These are phyloP conservation scores for Hymenoscyphus fraxineus DNA, from an alignment of 2,329 filamentous ascomycete species.

Conservation along the genomic window DNA sequence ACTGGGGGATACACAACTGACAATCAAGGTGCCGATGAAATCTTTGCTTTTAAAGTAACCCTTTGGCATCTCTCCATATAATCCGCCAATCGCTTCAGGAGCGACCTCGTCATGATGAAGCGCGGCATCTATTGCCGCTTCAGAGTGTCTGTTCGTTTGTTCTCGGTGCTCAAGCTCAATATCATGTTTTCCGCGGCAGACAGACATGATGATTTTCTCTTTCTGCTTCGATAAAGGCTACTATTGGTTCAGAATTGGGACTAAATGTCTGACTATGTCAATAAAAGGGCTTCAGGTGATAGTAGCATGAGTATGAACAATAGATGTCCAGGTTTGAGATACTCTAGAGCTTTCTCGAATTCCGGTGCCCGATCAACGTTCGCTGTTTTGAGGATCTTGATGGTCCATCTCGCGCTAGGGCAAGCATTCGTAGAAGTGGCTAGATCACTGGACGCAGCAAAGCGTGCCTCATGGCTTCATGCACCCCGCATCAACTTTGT, in stretches of 20 bases:
- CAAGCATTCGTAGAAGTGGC: not conserved
- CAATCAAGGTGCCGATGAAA: constrained; percentile 22
- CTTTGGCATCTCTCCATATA: constrained; percentile 15
- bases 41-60: constrained; percentile 18
- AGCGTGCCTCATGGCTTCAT: too few species aligned
- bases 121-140: constrained; percentile 1
- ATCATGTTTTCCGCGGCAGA: constrained; percentile 7
- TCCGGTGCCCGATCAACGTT: not conserved
- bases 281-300: not conserved
- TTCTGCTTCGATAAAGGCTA: not conserved
- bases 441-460: not conserved
- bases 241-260: not conserved
- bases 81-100: constrained; percentile 10
- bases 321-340: not conserved
- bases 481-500: too few species aligned
- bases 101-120: constrained; percentile 10
- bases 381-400: not conserved
- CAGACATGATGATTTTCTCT: constrained; percentile 1
- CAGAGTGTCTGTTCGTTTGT: constrained; percentile 3
- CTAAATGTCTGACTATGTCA: not conserved
- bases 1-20: constrained; percentile 4
- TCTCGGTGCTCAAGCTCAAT: constrained; percentile 10
- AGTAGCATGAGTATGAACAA: not conserved
- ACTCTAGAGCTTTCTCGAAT: not conserved
- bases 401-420: not conserved